Evolutionary conservation across 768 basidiomycete species (phyloP).

Genomic region (Kwoniella sp.): DNA sequence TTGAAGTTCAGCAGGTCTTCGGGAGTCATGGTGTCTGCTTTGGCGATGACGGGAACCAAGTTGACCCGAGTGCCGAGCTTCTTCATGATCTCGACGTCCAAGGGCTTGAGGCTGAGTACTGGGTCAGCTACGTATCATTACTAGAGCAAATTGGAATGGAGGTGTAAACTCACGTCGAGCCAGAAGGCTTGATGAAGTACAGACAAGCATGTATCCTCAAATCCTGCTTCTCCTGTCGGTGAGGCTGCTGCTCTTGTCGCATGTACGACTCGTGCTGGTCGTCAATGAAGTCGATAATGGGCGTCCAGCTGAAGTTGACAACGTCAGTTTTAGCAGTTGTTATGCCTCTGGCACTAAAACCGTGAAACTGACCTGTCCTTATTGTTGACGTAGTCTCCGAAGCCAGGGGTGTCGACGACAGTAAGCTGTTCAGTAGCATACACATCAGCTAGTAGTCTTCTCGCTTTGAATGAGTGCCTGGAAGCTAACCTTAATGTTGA

Average conservation of each 20-base stretch:
- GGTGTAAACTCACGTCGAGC: slow-evolving; percentile 76
- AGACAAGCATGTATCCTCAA: slow-evolving; percentile 93
- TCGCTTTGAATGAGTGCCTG: too few relatives aligned
- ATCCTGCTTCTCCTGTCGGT: slow-evolving; percentile 90
- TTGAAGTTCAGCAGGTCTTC: slow-evolving; percentile 90
- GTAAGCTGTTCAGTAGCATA: slow-evolving; percentile 65
- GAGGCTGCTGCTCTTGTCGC: slow-evolving; percentile 99
- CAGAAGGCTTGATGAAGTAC: slow-evolving; percentile 94
- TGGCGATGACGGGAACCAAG: slow-evolving; percentile 94
- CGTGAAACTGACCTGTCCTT: slow-evolving; percentile 69
- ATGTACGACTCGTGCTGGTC: slow-evolving; percentile 60
- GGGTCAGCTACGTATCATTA: too few relatives aligned
- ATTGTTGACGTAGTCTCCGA: slow-evolving; percentile 99
- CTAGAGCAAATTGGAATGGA: too few relatives aligned
- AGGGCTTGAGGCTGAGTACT: slow-evolving; percentile 77
- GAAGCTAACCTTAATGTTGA: slow-evolving; percentile 74
- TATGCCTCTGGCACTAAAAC: not conserved
- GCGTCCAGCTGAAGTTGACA: slow-evolving; percentile 74
- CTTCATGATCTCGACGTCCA: slow-evolving; percentile 99
- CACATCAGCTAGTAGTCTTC: not conserved
- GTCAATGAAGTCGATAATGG: slow-evolving; percentile 90
- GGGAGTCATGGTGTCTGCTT: slow-evolving; percentile 96
- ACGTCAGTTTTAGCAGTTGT: not conserved
- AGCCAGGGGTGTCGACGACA: slow-evolving; percentile 98
- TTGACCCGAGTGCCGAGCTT: slow-evolving; percentile 97